Percentiles rank a stretch among this genome's conserved stretches.
These are phyloP conservation scores for Scheffersomyces segobiensis DNA, from an alignment of 1,139 yeast species.

Conservation along the genomic window DNA sequence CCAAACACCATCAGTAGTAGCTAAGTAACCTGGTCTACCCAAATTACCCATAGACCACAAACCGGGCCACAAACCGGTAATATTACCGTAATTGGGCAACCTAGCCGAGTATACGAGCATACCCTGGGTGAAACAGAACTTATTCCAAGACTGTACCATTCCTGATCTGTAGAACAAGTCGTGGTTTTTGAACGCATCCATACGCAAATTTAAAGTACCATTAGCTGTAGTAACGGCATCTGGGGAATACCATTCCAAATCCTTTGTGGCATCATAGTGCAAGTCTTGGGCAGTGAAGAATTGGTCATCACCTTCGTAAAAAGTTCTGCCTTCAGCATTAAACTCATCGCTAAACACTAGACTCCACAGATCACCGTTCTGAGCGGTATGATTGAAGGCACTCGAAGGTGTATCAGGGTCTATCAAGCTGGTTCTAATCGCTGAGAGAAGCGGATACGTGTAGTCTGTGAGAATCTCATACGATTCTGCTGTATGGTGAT, in stretches of 20 bases:
- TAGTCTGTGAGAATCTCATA: conserved; percentile 56
- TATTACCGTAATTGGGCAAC: conserved; percentile 68
- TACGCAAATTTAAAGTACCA: conserved; percentile 63
- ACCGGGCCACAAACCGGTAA: conserved; percentile 88
- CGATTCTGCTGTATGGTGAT: conserved; percentile 26
- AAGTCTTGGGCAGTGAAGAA: conserved; percentile 77
- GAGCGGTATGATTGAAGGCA: conserved; percentile 46
- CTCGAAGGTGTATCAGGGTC: conserved; percentile 78
- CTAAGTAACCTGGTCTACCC: conserved; percentile 80
- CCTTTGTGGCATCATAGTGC: conserved; percentile 77
- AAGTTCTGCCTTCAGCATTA: conserved; percentile 78
- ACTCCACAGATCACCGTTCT: conserved; percentile 63
- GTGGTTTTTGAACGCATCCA: conserved; percentile 77
- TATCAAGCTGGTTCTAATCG: conserved; percentile 60
- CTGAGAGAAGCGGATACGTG: conserved; percentile 57
- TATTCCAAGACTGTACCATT: conserved; percentile 85
- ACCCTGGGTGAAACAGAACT: conserved; percentile 80
- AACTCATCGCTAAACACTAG: conserved; percentile 84
- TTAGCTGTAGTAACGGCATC: conserved; percentile 71
- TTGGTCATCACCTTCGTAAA: conserved; percentile 82
- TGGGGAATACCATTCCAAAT: conserved; percentile 87
- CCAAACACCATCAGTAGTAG: conserved; percentile 85
- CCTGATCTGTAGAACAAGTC: conserved; percentile 76
- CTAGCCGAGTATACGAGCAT: conserved; percentile 66
- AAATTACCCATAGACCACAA: conserved; percentile 85